Evolutionary conservation across 192 early-diverging fungal species (phyloP).

Genomic region (Linnemannia zychae): DNA sequence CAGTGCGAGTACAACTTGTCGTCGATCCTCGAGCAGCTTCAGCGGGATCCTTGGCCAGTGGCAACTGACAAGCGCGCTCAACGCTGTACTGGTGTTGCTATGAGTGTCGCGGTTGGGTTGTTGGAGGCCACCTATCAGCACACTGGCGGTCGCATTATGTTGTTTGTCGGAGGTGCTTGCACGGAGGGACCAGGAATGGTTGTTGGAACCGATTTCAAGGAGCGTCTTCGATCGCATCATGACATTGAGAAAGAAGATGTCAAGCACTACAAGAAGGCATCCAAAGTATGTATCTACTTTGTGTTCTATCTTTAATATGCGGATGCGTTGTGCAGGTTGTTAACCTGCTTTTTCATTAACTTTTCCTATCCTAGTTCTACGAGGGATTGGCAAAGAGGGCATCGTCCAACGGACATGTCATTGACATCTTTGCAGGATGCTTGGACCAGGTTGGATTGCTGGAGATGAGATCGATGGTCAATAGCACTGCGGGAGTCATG

Average conservation of each 20-base stretch:
- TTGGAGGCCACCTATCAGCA: conserved; percentile 95
- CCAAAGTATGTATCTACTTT: conserved; percentile 68
- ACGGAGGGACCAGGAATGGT: conserved; percentile 98
- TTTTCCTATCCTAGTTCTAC: conserved; percentile 79
- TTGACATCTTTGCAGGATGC: conserved; percentile 99
- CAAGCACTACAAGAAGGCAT: conserved; percentile 93
- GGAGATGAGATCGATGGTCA: conserved; percentile 95
- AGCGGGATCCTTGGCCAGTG: conserved; percentile 98
- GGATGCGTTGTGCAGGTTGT: no score
- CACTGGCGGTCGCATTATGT: conserved; percentile 91
- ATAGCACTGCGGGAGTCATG: conserved; percentile 92
- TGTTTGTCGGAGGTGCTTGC: conserved; percentile 93
- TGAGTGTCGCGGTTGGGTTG: conserved; percentile 92
- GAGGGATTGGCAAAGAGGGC: conserved; percentile 89
- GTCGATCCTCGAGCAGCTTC: conserved; percentile 94
- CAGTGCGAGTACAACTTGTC: conserved; percentile 98
- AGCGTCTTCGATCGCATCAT: conserved; percentile 97
- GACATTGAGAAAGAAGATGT: conserved; percentile 97
- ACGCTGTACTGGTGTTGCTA: conserved; percentile 95
- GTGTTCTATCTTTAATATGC: neutral
- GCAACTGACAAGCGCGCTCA: conserved; percentile 90
- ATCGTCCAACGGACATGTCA: conserved; percentile 88
- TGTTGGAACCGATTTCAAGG: conserved; percentile 91
- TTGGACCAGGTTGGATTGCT: conserved; percentile 97
- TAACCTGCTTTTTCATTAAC: neutral